These are phyloP conservation scores for Fraxinus nigra DNA, from an alignment of 305 asterid species.

Conservation along the genomic window DNA sequence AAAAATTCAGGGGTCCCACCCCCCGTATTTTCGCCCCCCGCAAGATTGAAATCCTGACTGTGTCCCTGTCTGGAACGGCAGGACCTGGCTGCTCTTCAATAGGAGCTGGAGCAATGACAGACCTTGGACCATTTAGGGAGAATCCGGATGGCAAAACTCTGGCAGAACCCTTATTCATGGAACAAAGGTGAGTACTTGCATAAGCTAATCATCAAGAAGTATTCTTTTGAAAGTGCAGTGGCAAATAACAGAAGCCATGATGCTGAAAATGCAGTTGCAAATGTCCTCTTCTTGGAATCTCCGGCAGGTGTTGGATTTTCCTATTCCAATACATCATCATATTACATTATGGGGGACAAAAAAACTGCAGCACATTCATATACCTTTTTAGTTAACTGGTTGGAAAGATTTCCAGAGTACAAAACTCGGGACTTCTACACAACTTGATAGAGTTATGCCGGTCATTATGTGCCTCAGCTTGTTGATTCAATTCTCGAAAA, in stretches of 20 bases:
- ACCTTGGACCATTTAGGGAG: constrained; percentile 38
- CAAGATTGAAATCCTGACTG: too few relatives aligned
- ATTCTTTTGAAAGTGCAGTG: neutral
- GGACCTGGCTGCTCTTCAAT: constrained; percentile 44
- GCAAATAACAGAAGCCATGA: neutral
- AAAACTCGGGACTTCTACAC: constrained; percentile 39
- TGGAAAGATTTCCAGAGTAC: constrained; percentile 46
- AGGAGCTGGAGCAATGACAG: constrained; percentile 37
- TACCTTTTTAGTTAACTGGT: constrained; percentile 41
- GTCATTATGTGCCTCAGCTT: constrained; percentile 51
- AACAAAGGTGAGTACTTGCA: constrained; percentile 20
- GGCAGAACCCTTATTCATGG: constrained; percentile 33
- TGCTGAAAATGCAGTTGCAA: constrained; percentile 35
- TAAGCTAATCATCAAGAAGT: neutral
- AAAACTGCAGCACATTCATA: constrained; percentile 44
- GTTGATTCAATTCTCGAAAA: constrained; percentile 35
- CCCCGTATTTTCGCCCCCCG: too few relatives aligned
- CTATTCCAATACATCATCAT: constrained; percentile 38
- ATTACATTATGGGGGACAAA: constrained; percentile 37
- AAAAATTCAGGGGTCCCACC: too few relatives aligned
- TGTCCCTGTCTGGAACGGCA: neutral
- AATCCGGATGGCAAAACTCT: constrained; percentile 32
- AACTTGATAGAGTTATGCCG: constrained; percentile 48
- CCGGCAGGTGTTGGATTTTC: constrained; percentile 58
- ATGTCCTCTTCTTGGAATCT: constrained; percentile 49